Evolutionary conservation across 768 basidiomycete genomes (phyloP), one percentile per base, ranked within the genome.

Genomic region (Exidia glandulosa): DNA sequence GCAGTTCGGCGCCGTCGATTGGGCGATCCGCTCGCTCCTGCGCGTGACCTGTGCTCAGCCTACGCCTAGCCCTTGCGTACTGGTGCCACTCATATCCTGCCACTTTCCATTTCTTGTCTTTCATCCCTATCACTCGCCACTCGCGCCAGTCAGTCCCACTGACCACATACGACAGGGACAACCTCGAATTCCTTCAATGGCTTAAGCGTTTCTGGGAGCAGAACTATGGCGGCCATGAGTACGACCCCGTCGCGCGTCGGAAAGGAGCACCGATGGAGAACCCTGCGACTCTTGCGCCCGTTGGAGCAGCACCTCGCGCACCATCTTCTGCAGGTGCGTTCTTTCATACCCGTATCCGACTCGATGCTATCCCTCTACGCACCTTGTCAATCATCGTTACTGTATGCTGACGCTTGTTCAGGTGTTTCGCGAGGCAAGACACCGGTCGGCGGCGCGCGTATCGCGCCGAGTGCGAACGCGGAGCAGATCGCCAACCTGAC

Each of bases 171-270:
- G 34, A n/a, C 67, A 90, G 90, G 73, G 96, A 98, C 73, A 99
- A 99, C 73, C 86, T 99, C 65, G 96, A 99, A 69, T 98, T 99
- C 76, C 72, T 94, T 60, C 96, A 99, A 73, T 99, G 95, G 95
- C 81, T 91, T 67, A 93, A 93, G 70, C 87, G 88, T 27, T 97
- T 87, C 74, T 98, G 96, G 95, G 94, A 98, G 67, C 74, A 82
- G 30, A 92, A 94, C 77, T 94, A 85, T 70, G 83, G 85, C 19
- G 95, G 94, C 2, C 84, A 88, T 60, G 83, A 78, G 5, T 98
- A 98, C 68, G 93, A 97, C 69, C 77, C 96, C 1, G 83, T 86
- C 0, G 89, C 76, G 7, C 83, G 94, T 59, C 80, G 92, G 63
- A 87, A 83, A 68, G 93, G 90, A 48, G 85, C 79, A 10, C 77